Base-by-base conservation (phyloP, 23 red algal genomes). In the Agarophyton chilense region DNA sequence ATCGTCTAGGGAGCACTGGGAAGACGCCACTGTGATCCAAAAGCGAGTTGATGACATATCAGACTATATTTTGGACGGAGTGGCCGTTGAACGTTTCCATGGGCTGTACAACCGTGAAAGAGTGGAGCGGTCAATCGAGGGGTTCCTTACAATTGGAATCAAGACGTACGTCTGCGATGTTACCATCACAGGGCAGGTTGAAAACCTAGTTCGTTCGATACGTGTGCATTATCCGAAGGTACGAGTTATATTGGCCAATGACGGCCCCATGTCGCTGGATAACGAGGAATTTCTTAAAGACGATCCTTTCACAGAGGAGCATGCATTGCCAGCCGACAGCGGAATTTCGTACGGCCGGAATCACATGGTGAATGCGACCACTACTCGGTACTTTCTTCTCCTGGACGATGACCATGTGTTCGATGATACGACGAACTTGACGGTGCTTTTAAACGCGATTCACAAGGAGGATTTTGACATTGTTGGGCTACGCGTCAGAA, bases 331-430 rank as follows among this genome's bases (percentile, higher is more conserved):
- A 36, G 62, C 61, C 22, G 82, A 87, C 53, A 54, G 64, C 34
- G 82, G 82, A 0, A 87, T 87, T 12, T 87, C 82, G n/a, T 87
- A 71, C 16, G 82, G 82, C 13, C 61, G 82, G 45, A 87, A 87
- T 35, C 46, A 66, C 24, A 87, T 87, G 82, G 82, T 87, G 45
- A 87, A 87, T 38, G 40, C 65, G 14, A 87, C 82, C 1, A 71
- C 31, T 35, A 72, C 82, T 24, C 55, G 51, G 17, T 87, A 73
- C 44, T 87, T 87, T 75, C 40, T 87, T 21, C 64, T 87, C 1
- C 51, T 87, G 25, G 82, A 87, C 60, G 82, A 87, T 36, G 82
- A 87, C 32, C 82, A 87, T 55, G 51, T 87, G 13, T 87, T 87
- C 25, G 82, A 87, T 53, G 82, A 87, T 18, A 87, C 82, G 18